Evolutionary conservation across 225 moss, liverwort and hornwort genomes (phyloP).

Genomic region (Antitrichia curtipendula): DNA sequence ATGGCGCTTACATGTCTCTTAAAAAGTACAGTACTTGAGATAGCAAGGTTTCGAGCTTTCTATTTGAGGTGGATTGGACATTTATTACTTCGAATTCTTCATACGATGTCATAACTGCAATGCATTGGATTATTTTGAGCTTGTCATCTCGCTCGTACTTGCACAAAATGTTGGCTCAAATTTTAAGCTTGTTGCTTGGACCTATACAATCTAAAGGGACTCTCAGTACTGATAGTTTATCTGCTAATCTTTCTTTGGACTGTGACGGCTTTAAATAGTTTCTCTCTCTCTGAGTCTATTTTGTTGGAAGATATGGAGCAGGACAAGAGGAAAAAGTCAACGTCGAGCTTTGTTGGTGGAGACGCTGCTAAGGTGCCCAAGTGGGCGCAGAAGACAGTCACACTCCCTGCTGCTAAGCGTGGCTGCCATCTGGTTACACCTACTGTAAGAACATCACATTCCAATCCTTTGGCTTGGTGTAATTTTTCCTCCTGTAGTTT

Average conservation of each 20-base stretch:
- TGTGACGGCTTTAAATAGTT: background rate
- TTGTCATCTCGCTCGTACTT: background rate
- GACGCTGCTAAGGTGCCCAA: slow-evolving; percentile 33
- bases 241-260: background rate
- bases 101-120: background rate
- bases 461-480: background rate
- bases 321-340: slow-evolving; percentile 25
- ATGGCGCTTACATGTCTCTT: too few species aligned
- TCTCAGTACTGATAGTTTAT: background rate
- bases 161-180: background rate
- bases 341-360: slow-evolving; percentile 21
- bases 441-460: slow-evolving; percentile 15
- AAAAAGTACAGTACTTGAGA: background rate
- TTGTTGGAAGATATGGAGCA: slow-evolving; percentile 21
- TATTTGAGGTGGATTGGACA: background rate
- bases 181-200: background rate
- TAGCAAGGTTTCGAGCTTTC: background rate
- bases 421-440: slow-evolving; percentile 90
- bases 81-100: background rate
- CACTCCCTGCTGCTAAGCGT: slow-evolving; percentile 54
- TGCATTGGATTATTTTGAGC: background rate
- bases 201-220: background rate
- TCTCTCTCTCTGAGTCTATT: background rate
- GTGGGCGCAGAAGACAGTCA: slow-evolving; percentile 76
- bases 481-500: background rate